phyloP scores from a whole-genome alignment of 2,329 filamentous ascomycete species.

The Fusarium siculi region DNA sequence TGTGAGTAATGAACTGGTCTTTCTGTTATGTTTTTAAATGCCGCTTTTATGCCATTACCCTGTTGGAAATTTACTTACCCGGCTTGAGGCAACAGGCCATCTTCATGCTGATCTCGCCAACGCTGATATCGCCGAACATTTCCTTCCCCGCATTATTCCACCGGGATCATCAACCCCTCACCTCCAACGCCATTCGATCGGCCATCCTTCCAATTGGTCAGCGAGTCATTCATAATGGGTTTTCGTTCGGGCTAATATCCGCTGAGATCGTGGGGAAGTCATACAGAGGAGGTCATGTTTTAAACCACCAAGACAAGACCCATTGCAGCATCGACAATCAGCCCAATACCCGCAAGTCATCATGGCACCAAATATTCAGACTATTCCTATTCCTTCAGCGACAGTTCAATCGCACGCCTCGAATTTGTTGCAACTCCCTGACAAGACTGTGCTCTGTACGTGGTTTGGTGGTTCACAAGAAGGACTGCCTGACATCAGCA shows the following conservation, averaged over 20 bases:
- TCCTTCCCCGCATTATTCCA: constrained; percentile 17
- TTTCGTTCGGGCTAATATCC: neutral
- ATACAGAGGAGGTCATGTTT: neutral
- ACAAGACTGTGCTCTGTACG: constrained; percentile 54
- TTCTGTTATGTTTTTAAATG: neutral
- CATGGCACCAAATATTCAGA: constrained; percentile 22
- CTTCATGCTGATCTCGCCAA: neutral
- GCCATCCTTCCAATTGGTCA: constrained; percentile 26
- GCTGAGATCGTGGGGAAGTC: constrained; percentile 8
- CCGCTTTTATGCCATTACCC: neutral
- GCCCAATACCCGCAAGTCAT: rapidly evolving
- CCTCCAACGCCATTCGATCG: neutral
- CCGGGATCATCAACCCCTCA: neutral
- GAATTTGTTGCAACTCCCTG: constrained; percentile 54
- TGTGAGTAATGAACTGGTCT: rapidly evolving
- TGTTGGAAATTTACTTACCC: too few relatives aligned
- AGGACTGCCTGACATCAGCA: constrained; percentile 56
- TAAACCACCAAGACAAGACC: neutral
- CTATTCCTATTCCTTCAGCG: constrained; percentile 48
- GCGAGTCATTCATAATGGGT: rapidly evolving
- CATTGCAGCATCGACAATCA: neutral
- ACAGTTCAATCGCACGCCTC: constrained; percentile 58
- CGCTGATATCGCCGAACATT: constrained; percentile 21
- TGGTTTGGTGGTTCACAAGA: constrained; percentile 60
- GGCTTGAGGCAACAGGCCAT: too few relatives aligned